Evolutionary conservation across 768 basidiomycete species (phyloP).

Genomic region (Lanmaoa rubissima): DNA sequence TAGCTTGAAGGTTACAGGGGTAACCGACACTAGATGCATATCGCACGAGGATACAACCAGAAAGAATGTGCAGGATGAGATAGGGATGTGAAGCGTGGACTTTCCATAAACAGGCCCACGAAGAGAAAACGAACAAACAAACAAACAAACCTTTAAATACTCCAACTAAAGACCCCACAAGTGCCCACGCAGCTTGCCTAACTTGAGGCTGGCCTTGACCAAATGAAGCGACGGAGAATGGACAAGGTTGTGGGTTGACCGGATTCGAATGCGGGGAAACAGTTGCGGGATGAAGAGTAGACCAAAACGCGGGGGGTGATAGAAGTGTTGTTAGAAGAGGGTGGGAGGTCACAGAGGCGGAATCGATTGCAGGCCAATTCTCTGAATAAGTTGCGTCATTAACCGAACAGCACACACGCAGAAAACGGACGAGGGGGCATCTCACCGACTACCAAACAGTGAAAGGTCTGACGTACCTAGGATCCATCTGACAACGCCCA

Average conservation of each 20-base stretch:
- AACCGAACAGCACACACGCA: not conserved
- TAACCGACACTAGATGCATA: not conserved
- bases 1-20: not conserved
- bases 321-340: slow-evolving; percentile 6
- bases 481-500: slow-evolving; percentile 64
- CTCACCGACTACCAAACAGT: not conserved
- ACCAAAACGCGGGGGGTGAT: slow-evolving; percentile 54
- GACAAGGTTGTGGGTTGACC: slow-evolving; percentile 32
- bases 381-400: slow-evolving; percentile 13
- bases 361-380: slow-evolving; percentile 10
- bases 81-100: not conserved
- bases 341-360: not conserved
- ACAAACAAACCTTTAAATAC: slow-evolving; percentile 42
- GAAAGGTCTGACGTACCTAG: slow-evolving; percentile 45
- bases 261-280: slow-evolving; percentile 32
- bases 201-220: slow-evolving; percentile 70
- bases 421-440: not conserved
- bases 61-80: not conserved
- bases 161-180: slow-evolving; percentile 44
- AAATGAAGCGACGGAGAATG: slow-evolving; percentile 29
- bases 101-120: not conserved
- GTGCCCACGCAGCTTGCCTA: slow-evolving; percentile 68
- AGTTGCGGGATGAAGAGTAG: slow-evolving; percentile 50
- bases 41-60: not conserved
- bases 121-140: not conserved